Percentiles rank a stretch among this genome's conserved stretches.
phyloP scores from a whole-genome alignment of 192 early-diverging fungal genomes.

The Physocladia obscura region DNA sequence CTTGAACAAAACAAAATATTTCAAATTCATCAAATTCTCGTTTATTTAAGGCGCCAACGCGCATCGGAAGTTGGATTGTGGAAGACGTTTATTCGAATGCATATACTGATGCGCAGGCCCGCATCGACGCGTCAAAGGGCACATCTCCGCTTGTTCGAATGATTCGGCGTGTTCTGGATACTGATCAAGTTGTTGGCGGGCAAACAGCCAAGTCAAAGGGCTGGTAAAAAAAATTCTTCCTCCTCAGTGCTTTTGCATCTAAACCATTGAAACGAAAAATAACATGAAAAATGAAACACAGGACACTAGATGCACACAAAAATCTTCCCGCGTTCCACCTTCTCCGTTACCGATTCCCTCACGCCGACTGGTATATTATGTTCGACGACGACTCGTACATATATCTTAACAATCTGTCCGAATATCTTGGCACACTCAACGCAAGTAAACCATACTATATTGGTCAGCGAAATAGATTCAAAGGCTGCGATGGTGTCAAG shows the following conservation, averaged over 20 bases:
- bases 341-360: constrained; percentile 26
- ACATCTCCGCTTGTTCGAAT: not conserved
- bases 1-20: not conserved
- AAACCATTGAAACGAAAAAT: too few relatives aligned
- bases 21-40: too few relatives aligned
- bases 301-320: constrained; percentile 47
- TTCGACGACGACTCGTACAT: constrained; percentile 43
- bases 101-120: constrained; percentile 24
- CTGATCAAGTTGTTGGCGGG: not conserved
- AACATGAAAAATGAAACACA: too few relatives aligned
- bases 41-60: not conserved
- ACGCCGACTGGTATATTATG: constrained; percentile 49
- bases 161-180: not conserved
- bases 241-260: too few relatives aligned
- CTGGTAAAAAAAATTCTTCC: too few relatives aligned
- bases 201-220: constrained; percentile 17
- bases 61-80: constrained; percentile 42
- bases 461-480: constrained; percentile 40
- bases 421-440: constrained; percentile 24
- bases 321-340: constrained; percentile 39
- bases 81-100: constrained; percentile 48
- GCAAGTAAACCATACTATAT: constrained; percentile 42
- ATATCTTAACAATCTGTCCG: constrained; percentile 3
- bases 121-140: not conserved
- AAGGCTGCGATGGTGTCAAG: constrained; percentile 37